A percentile compares a stretch with the other conserved stretches of the same genome.
These are phyloP conservation scores for Cercospora brassicicola DNA, from an alignment of 2,329 filamentous ascomycete species.

Conservation along the genomic window DNA sequence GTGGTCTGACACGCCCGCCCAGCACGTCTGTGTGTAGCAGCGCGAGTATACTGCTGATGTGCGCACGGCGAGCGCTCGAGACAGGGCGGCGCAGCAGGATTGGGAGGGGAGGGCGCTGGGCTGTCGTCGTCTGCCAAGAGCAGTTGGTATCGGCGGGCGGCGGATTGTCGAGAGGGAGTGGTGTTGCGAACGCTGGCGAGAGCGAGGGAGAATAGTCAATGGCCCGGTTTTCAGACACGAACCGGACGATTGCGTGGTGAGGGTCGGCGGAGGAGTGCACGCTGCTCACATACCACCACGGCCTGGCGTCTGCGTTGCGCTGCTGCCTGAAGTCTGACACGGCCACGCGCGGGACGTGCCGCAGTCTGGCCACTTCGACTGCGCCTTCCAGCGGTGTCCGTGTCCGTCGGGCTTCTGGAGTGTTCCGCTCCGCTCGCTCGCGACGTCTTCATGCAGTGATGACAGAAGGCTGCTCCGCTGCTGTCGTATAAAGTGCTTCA, in stretches of 20 bases:
- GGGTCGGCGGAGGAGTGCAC: background rate
- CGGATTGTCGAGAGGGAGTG: background rate
- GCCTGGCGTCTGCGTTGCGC: constrained; percentile 1
- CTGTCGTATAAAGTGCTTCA: background rate
- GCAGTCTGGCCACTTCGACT: background rate
- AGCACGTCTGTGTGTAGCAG: background rate
- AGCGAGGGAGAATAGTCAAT: background rate
- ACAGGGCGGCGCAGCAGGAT: background rate
- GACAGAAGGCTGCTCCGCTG: background rate
- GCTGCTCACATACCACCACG: background rate
- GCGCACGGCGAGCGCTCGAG: background rate
- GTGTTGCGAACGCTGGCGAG: background rate
- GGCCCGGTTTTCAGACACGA: background rate
- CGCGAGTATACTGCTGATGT: background rate
- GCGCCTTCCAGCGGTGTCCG: background rate
- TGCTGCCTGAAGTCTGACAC: background rate
- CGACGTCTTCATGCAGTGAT: background rate
- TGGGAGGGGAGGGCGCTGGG: background rate
- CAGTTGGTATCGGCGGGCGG: background rate
- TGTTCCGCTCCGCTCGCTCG: background rate
- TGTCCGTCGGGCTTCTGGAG: background rate
- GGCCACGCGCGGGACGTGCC: background rate
- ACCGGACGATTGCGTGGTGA: background rate
- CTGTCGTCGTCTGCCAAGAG: background rate
- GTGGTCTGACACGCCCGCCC: background rate